These are phyloP conservation scores for Murraya koenigii DNA, from an alignment of 345 rosid genomes.

Conservation along the genomic window DNA sequence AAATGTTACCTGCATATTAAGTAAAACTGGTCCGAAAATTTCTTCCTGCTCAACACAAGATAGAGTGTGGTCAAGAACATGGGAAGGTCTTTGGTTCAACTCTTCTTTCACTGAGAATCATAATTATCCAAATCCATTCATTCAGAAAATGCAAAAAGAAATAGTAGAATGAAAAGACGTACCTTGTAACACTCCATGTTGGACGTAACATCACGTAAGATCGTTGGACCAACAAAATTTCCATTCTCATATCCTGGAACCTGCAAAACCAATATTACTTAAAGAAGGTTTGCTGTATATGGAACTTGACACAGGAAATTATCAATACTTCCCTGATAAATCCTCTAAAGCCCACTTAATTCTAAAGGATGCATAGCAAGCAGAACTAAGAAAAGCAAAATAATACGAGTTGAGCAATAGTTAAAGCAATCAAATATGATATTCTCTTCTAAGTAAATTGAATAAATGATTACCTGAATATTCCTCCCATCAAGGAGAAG, in stretches of 20 bases:
- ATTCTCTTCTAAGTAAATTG: conserved; percentile 6
- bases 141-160: conserved; percentile 3
- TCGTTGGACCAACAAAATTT: conserved; percentile 43
- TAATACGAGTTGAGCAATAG: background rate
- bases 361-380: background rate
- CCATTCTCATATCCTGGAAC: conserved; percentile 47
- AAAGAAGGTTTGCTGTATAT: background rate
- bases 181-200: conserved; percentile 48
- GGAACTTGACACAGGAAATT: background rate
- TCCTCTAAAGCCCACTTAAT: conserved; percentile 3
- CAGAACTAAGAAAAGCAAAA: background rate
- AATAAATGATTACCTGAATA: conserved; percentile 22
- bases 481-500: conserved; percentile 44
- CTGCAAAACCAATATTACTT: conserved; percentile 15
- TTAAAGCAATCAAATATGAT: background rate
- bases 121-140: conserved; percentile 16
- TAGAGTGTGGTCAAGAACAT: conserved; percentile 28
- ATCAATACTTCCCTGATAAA: conserved; percentile 5
- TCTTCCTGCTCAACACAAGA: conserved; percentile 50
- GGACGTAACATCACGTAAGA: conserved; percentile 32
- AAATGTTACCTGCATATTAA: conserved; percentile 42
- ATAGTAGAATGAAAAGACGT: conserved; percentile 2
- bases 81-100: conserved; percentile 26
- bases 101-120: conserved; percentile 30
- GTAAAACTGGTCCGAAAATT: conserved; percentile 43